These are phyloP conservation scores for Hymenoscyphus fructigenus DNA, from an alignment of 2,329 filamentous ascomycete species.

Conservation along the genomic window DNA sequence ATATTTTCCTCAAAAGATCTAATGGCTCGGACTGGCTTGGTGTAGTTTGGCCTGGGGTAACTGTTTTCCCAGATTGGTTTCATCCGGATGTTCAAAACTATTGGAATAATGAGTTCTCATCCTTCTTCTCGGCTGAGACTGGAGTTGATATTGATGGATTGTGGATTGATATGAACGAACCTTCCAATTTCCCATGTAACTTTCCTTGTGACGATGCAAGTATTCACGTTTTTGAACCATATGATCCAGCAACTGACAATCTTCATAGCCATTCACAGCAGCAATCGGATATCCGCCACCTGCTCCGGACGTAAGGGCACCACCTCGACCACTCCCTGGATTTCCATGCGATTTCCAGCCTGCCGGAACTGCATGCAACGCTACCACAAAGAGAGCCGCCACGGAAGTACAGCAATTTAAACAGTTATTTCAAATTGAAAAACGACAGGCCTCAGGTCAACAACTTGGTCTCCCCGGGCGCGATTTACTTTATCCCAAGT, in stretches of 20 bases:
- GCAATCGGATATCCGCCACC: constrained; percentile 53
- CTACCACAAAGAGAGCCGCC: constrained; percentile 26
- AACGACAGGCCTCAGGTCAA: constrained; percentile 35
- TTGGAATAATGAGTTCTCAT: constrained; percentile 67
- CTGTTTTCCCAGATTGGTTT: constrained; percentile 77
- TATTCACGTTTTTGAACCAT: background rate
- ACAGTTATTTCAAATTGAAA: background rate
- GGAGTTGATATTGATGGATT: constrained; percentile 76
- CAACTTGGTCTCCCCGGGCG: constrained; percentile 59
- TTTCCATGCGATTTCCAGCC: constrained; percentile 70
- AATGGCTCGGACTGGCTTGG: constrained; percentile 61
- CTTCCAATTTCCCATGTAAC: constrained; percentile 49
- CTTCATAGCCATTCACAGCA: background rate
- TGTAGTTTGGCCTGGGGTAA: constrained; percentile 70
- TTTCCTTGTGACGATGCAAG: constrained; percentile 49
- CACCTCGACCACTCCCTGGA: constrained; percentile 65
- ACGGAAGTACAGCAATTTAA: constrained; percentile 9
- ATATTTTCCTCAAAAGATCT: constrained; percentile 46
- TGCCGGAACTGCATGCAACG: constrained; percentile 40
- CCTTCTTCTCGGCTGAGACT: constrained; percentile 61
- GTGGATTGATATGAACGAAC: constrained; percentile 73
- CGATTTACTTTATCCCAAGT: constrained; percentile 63
- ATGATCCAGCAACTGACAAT: background rate
- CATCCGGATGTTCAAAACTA: constrained; percentile 60
- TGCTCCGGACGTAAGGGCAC: constrained; percentile 60